These are phyloP conservation scores for Malassezia globosa DNA, from an alignment of 1,284 basidiomycete species.

Conservation along the genomic window DNA sequence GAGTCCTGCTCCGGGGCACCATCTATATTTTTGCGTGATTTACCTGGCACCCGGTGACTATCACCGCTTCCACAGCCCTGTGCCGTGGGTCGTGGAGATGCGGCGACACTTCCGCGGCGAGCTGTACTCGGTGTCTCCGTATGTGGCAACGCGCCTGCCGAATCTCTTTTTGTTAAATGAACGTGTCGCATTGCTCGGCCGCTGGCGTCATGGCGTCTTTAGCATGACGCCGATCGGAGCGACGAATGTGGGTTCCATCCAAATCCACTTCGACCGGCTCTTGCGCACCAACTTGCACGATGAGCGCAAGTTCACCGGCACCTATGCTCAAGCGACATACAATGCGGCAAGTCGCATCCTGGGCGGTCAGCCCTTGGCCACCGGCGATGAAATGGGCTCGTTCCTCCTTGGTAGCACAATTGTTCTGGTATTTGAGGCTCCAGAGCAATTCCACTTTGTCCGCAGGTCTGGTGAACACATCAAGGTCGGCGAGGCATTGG, in stretches of 20 bases:
- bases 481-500: constrained; percentile 65
- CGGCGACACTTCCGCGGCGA: constrained; percentile 92
- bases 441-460: constrained; percentile 66
- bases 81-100: constrained; percentile 93
- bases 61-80: constrained; percentile 90
- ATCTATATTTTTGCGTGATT: constrained; percentile 82
- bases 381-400: constrained; percentile 92
- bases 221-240: constrained; percentile 95
- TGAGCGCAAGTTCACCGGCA: constrained; percentile 54
- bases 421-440: constrained; percentile 92
- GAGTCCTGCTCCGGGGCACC: constrained; percentile 54
- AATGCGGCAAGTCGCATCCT: constrained; percentile 52
- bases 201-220: constrained; percentile 93
- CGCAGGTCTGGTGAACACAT: constrained; percentile 75
- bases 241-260: constrained; percentile 93
- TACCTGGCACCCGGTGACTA: constrained; percentile 98
- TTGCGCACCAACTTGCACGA: constrained; percentile 46
- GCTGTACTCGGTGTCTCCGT: constrained; percentile 90
- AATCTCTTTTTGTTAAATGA: constrained; percentile 96
- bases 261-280: constrained; percentile 86
- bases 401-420: constrained; percentile 92
- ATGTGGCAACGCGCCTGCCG: constrained; percentile 78
- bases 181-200: constrained; percentile 85
- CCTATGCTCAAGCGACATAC: constrained; percentile 70
- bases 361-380: constrained; percentile 71